Conservation (phyloP, 805 yeast genomes). For the Debaryomyces hansenii region DNA sequence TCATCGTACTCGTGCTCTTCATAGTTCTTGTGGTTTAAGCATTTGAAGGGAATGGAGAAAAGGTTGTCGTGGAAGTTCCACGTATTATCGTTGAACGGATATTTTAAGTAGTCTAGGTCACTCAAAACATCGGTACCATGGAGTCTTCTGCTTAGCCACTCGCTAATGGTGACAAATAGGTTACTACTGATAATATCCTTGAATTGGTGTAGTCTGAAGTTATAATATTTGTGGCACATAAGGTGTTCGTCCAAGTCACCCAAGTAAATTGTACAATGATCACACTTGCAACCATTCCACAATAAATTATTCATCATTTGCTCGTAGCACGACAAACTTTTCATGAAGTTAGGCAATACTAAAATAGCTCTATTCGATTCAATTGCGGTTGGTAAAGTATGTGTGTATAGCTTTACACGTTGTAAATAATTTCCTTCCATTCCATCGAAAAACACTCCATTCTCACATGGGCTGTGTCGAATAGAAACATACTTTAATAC, state of each 20-base stretch:
- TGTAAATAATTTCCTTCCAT: constrained; percentile 73
- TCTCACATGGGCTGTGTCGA: constrained; percentile 58
- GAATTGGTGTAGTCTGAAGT: constrained; percentile 42
- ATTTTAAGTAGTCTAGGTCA: constrained; percentile 9
- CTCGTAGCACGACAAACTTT: constrained; percentile 66
- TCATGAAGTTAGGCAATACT: constrained; percentile 59
- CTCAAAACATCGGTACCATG: constrained; percentile 11
- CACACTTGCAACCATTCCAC: constrained; percentile 79
- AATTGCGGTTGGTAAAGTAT: constrained; percentile 41
- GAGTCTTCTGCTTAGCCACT: constrained; percentile 38
- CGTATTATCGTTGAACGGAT: constrained; percentile 19
- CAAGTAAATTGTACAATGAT: constrained; percentile 50
- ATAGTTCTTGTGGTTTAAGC: constrained; percentile 30
- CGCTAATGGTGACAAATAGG: constrained; percentile 53
- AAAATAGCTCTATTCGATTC: constrained; percentile 35
- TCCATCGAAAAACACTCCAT: constrained; percentile 61
- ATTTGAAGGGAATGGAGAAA: constrained; percentile 29
- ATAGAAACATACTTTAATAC: constrained; percentile 46
- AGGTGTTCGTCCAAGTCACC: constrained; percentile 58
- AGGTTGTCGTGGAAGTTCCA: constrained; percentile 35
- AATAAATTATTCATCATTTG: constrained; percentile 65
- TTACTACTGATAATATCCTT: constrained; percentile 63
- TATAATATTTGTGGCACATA: constrained; percentile 63
- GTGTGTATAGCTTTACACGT: constrained; percentile 52
- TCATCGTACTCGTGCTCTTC: constrained; percentile 41